These are phyloP conservation scores for Syzygium grande DNA, from an alignment of 345 rosid genomes.

Conservation along the genomic window DNA sequence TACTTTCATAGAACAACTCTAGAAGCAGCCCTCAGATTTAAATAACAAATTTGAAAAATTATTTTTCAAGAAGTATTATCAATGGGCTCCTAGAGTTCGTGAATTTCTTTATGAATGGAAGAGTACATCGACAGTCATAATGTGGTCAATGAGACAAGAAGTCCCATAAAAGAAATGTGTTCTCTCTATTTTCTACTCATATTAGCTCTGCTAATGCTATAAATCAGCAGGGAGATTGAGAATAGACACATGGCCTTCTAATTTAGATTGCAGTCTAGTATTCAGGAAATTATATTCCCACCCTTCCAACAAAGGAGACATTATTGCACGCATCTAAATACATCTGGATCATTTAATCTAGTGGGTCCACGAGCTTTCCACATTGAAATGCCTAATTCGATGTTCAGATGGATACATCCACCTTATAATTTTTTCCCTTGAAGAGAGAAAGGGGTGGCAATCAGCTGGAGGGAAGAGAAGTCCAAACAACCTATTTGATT, in stretches of 20 bases:
- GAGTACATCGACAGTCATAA: not conserved
- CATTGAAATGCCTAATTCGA: not conserved
- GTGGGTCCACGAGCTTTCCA: not conserved
- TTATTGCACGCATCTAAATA: not conserved
- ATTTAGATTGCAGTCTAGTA: not conserved
- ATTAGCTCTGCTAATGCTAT: not conserved
- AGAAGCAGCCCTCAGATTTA: not conserved
- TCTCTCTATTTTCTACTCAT: not conserved
- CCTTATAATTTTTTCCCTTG: not conserved
- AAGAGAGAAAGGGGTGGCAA: not conserved
- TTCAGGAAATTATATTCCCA: not conserved
- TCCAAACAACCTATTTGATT: not conserved
- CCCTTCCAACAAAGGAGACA: not conserved
- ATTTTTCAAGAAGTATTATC: not conserved
- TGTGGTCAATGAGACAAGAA: not conserved
- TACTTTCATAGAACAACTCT: not conserved
- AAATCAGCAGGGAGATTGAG: not conserved
- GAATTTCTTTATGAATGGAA: not conserved
- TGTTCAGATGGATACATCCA: not conserved
- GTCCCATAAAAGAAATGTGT: not conserved
- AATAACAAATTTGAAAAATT: not conserved
- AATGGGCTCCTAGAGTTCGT: not conserved
- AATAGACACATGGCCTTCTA: not conserved
- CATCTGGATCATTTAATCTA: not conserved
- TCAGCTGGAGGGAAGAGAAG: not conserved